phyloP scores from a whole-genome alignment of 306 rosid genomes.

The Hippophae rhamnoides region DNA sequence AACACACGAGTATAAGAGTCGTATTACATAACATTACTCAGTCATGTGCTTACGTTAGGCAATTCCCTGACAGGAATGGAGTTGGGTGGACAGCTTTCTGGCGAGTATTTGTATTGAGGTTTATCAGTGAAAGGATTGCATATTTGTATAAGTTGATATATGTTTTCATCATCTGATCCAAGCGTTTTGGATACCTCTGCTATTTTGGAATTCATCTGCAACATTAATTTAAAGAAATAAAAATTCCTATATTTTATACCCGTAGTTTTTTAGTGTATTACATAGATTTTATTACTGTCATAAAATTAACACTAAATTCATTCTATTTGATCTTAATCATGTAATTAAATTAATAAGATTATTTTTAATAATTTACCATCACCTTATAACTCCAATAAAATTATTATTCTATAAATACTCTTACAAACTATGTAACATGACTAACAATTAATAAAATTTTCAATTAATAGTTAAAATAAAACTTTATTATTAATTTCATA shows the following conservation, averaged over 20 bases:
- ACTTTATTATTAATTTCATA: too few species aligned
- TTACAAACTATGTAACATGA: too few species aligned
- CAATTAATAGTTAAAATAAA: too few species aligned
- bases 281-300: not conserved
- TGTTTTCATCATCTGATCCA: conserved; percentile 29
- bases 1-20: not conserved
- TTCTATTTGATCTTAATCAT: too few species aligned
- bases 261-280: not conserved
- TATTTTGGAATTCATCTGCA: conserved; percentile 54
- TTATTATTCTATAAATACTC: too few species aligned
- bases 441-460: too few species aligned
- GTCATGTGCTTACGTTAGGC: conserved; percentile 34
- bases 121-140: conserved; percentile 57
- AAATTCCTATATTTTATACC: not conserved
- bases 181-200: conserved; percentile 26
- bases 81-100: conserved; percentile 32
- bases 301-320: too few species aligned
- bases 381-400: too few species aligned
- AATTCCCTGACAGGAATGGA: conserved; percentile 31
- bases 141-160: conserved; percentile 24
- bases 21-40: not conserved
- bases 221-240: not conserved
- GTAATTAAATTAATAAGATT: too few species aligned
- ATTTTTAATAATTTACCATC: too few species aligned
- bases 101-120: conserved; percentile 41